phyloP scores from a whole-genome alignment of 2,329 filamentous ascomycete species.

The Penicillium hesseltinei region DNA sequence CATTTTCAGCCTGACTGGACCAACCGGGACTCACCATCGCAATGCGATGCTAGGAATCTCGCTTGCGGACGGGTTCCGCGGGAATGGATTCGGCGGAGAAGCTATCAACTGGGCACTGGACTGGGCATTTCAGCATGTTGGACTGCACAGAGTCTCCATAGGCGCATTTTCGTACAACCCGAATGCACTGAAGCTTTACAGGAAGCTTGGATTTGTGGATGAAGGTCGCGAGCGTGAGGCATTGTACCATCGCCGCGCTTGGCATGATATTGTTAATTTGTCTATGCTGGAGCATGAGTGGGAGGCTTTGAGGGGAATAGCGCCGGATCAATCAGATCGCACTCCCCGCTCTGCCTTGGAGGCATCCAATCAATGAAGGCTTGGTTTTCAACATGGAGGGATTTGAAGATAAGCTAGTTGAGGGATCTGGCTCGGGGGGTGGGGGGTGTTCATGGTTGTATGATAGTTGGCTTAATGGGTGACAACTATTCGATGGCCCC shows the following conservation, averaged over 20 bases:
- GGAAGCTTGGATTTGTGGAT: slow-evolving; percentile 13
- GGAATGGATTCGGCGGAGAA: slow-evolving; percentile 12
- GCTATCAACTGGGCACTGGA: slow-evolving; percentile 15
- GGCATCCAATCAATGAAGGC: not conserved
- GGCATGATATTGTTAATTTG: slow-evolving; percentile 14
- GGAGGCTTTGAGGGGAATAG: slow-evolving; percentile 1
- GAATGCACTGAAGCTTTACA: slow-evolving; percentile 10
- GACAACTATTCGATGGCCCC: too few relatives aligned
- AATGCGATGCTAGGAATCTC: slow-evolving; percentile 5
- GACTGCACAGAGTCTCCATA: slow-evolving; percentile 9
- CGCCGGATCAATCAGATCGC: not conserved
- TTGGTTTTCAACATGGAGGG: not conserved
- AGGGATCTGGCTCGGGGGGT: not conserved
- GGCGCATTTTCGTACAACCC: slow-evolving; percentile 9
- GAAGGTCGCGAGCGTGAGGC: slow-evolving; percentile 18
- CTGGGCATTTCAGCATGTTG: slow-evolving; percentile 12
- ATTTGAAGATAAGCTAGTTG: not conserved
- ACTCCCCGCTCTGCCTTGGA: not conserved
- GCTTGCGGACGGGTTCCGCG: not conserved
- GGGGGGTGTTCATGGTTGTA: too few relatives aligned
- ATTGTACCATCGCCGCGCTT: slow-evolving; percentile 5
- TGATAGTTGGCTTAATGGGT: too few relatives aligned
- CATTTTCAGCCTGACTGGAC: not conserved
- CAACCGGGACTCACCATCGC: not conserved
- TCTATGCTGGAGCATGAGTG: slow-evolving; percentile 8